These are phyloP conservation scores for Komagataea norvegica DNA, from an alignment of 1,139 yeast genomes.

Conservation along the genomic window DNA sequence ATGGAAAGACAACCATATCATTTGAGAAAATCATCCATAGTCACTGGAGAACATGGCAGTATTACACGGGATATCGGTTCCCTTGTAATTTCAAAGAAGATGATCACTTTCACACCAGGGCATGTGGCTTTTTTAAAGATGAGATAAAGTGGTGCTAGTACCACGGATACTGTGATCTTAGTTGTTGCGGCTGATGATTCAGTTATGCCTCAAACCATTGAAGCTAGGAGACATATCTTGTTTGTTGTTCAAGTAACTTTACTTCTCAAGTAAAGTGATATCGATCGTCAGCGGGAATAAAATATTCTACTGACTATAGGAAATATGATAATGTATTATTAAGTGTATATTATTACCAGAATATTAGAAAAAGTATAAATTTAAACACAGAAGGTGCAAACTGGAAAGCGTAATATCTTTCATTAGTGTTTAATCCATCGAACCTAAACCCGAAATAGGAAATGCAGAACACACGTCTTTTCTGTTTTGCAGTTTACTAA, in stretches of 20 bases:
- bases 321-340: neutral
- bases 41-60: conserved; percentile 87
- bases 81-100: conserved; percentile 69
- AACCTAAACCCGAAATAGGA: no score
- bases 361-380: no score
- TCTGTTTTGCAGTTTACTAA: no score
- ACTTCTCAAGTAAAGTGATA: no score
- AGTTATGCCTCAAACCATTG: conserved; percentile 95
- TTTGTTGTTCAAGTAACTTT: no score
- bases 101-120: conserved; percentile 94
- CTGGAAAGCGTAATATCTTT: no score
- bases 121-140: conserved; percentile 95
- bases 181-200: conserved; percentile 99
- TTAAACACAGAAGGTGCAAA: no score
- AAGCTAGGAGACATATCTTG: conserved; percentile 93
- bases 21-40: conserved; percentile 78
- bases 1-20: conserved; percentile 94
- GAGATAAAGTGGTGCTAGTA: conserved; percentile 94
- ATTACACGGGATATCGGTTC: conserved; percentile 99
- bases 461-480: no score
- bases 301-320: no score
- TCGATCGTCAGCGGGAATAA: no score
- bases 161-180: conserved; percentile 86
- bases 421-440: no score
- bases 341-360: no score